Conservation (phyloP, 768 basidiomycete genomes). For the Pisolithus sp. region DNA sequence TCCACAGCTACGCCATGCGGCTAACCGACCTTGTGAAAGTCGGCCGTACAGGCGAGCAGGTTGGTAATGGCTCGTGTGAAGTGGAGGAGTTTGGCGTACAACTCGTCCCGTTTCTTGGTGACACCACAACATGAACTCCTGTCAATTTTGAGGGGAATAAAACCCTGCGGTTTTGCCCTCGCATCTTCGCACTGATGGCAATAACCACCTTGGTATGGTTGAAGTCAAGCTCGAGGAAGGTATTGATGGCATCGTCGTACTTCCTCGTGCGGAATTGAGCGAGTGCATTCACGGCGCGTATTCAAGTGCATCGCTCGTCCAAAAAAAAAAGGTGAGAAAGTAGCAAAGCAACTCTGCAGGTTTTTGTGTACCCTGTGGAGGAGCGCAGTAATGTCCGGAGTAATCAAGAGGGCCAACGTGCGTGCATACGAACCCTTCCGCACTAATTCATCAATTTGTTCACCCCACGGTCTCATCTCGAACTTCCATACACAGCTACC, state of each 20-base stretch:
- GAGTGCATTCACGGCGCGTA: no score
- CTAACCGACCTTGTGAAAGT: conserved; percentile 69
- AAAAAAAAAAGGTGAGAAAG: conserved; percentile 1
- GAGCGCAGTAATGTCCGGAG: conserved; percentile 50
- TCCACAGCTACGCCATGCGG: background rate
- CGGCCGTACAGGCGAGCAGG: conserved; percentile 75
- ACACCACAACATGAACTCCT: background rate
- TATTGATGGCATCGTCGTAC: no score
- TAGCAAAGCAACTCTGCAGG: background rate
- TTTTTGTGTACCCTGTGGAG: conserved; percentile 55
- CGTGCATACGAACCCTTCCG: conserved; percentile 61
- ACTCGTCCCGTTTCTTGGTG: conserved; percentile 42
- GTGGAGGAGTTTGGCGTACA: conserved; percentile 64
- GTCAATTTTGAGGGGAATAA: no score
- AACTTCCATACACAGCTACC: conserved; percentile 79
- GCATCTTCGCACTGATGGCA: conserved; percentile 52
- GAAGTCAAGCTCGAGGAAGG: no score
- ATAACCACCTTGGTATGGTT: no score
- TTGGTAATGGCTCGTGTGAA: conserved; percentile 76
- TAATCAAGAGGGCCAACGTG: conserved; percentile 71
- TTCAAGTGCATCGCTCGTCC: no score
- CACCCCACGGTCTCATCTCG: conserved; percentile 63
- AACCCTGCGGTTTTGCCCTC: conserved; percentile 50
- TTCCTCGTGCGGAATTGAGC: no score
- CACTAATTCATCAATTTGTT: conserved; percentile 83